Conservation (phyloP, 2,329 filamentous ascomycete genomes). For the Didymella keratinophila region DNA sequence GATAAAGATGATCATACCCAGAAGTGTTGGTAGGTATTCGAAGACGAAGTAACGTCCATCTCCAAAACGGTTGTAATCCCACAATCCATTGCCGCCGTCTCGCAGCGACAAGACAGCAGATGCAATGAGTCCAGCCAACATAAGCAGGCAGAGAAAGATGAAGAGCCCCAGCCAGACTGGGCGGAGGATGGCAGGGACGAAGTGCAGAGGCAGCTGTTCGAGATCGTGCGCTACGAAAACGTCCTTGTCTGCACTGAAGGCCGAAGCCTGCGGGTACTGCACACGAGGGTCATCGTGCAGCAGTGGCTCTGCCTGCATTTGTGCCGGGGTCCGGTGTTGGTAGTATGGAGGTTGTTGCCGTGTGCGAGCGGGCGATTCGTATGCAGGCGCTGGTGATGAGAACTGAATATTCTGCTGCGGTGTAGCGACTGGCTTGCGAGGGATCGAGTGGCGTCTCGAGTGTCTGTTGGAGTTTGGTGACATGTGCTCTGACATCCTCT, state of each 20-base stretch:
- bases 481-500: slow-evolving; percentile 38
- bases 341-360: slow-evolving; percentile 12
- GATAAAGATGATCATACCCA: slow-evolving; percentile 75
- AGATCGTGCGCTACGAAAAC: slow-evolving; percentile 59
- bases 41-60: slow-evolving; percentile 84
- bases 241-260: slow-evolving; percentile 41
- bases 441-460: slow-evolving; percentile 17
- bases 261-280: slow-evolving; percentile 18
- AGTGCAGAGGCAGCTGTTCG: slow-evolving; percentile 64
- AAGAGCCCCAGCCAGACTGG: slow-evolving; percentile 68
- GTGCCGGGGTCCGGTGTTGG: slow-evolving; percentile 15
- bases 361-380: slow-evolving; percentile 17
- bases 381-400: slow-evolving; percentile 15
- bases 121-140: slow-evolving; percentile 76
- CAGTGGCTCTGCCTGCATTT: slow-evolving; percentile 14
- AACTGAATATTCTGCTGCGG: slow-evolving; percentile 17
- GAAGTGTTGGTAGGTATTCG: slow-evolving; percentile 80
- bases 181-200: slow-evolving; percentile 75
- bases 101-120: slow-evolving; percentile 60
- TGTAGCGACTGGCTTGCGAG: slow-evolving; percentile 19
- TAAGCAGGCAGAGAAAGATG: slow-evolving; percentile 69
- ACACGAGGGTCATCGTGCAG: slow-evolving; percentile 10
- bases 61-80: slow-evolving; percentile 72
- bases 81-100: slow-evolving; percentile 67
- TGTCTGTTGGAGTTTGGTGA: slow-evolving; percentile 31